These are phyloP conservation scores for Zalaria sp. DNA, from an alignment of 2,329 filamentous ascomycete genomes.

Conservation along the genomic window DNA sequence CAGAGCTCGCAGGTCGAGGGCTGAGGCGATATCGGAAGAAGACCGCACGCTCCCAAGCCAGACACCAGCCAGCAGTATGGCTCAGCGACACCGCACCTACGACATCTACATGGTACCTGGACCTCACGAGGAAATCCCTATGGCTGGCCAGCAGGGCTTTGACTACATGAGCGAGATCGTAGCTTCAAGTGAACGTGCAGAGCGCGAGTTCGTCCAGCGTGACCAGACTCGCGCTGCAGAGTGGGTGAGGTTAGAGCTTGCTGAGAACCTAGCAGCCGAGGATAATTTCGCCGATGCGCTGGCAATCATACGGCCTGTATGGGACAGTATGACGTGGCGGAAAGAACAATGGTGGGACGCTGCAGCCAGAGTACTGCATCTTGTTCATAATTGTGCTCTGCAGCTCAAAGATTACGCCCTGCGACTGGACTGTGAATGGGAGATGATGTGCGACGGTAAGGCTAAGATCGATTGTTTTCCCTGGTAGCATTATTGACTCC, in stretches of 20 bases:
- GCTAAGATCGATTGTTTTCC: background rate
- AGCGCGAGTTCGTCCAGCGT: constrained; percentile 34
- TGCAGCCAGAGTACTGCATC: constrained; percentile 38
- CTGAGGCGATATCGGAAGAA: constrained; percentile 43
- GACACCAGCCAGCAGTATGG: constrained; percentile 40
- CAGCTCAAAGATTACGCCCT: constrained; percentile 1
- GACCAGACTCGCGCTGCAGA: constrained; percentile 41
- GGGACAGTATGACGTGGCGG: constrained; percentile 45
- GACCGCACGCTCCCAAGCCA: constrained; percentile 41
- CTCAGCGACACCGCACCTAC: constrained; percentile 38
- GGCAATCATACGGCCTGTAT: constrained; percentile 36
- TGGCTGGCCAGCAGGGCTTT: constrained; percentile 28
- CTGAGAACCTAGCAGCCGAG: constrained; percentile 37
- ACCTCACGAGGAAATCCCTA: constrained; percentile 39
- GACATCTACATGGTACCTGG: constrained; percentile 48
- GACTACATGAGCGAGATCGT: constrained; percentile 38
- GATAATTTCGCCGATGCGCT: constrained; percentile 38
- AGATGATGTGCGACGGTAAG: constrained; percentile 6
- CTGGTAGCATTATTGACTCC: background rate
- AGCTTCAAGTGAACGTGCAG: constrained; percentile 32
- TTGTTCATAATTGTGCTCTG: constrained; percentile 38
- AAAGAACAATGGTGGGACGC: constrained; percentile 44
- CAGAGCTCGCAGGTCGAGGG: constrained; percentile 33
- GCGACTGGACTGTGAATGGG: constrained; percentile 5
- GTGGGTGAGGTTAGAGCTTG: constrained; percentile 39